Evolutionary conservation across 441 rosid species (phyloP).

Genomic region (Cnidoscolus chayamansa): DNA sequence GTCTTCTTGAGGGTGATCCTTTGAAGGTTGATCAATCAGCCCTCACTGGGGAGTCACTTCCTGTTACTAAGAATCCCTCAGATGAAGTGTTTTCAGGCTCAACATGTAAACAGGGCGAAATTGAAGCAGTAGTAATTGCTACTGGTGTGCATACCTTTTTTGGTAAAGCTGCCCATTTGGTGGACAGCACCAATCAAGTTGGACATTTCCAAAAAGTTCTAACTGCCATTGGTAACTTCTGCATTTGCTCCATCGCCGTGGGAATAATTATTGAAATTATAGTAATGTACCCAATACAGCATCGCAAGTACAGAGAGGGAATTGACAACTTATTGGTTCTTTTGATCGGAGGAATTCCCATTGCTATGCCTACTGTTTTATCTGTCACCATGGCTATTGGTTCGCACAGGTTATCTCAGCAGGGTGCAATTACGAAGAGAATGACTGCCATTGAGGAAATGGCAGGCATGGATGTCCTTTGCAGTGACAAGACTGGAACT

Average conservation of each 20-base stretch:
- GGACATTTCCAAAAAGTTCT: conserved; percentile 90
- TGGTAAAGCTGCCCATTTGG: conserved; percentile 93
- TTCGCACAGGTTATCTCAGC: conserved; percentile 78
- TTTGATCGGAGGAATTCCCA: conserved; percentile 89
- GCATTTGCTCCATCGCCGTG: conserved; percentile 78
- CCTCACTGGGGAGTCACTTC: conserved; percentile 91
- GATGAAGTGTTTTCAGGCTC: conserved; percentile 93
- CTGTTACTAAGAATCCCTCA: conserved; percentile 71
- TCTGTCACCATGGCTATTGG: conserved; percentile 97
- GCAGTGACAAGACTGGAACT: conserved; percentile 93
- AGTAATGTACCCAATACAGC: conserved; percentile 81
- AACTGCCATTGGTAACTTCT: conserved; percentile 88
- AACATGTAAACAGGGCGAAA: conserved; percentile 86
- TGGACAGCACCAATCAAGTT: conserved; percentile 79
- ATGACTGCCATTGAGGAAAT: conserved; percentile 98
- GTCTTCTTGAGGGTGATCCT: conserved; percentile 91
- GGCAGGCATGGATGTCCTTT: conserved; percentile 95
- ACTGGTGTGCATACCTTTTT: conserved; percentile 96
- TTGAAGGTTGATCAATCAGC: conserved; percentile 88
- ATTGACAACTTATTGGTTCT: conserved; percentile 84
- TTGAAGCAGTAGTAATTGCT: conserved; percentile 85
- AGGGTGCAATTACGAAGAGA: conserved; percentile 92
- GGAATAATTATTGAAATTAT: conserved; percentile 61
- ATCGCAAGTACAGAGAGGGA: conserved; percentile 66
- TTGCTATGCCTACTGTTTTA: conserved; percentile 88